Evolutionary conservation across 106 monocot genomes (phyloP).

Genomic region (Dioscorea alata): DNA sequence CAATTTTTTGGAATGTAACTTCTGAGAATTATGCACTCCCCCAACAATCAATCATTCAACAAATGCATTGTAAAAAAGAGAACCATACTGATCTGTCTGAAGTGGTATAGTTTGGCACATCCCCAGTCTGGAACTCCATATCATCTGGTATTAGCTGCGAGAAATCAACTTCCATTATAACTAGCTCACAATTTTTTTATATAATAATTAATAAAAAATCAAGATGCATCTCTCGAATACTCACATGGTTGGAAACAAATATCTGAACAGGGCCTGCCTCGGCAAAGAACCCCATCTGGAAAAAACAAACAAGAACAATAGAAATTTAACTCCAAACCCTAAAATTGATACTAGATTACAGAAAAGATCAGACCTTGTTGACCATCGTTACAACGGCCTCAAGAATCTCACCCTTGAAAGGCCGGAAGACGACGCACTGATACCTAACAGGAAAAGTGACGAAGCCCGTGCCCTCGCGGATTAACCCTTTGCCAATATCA

Average conservation of each 20-base stretch:
- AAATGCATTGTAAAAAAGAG: neutral
- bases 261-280: constrained; percentile 96
- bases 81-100: constrained; percentile 82
- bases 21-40: too few species aligned
- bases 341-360: neutral
- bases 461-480: constrained; percentile 93
- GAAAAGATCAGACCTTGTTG: constrained; percentile 56
- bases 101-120: constrained; percentile 86
- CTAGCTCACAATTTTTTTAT: neutral
- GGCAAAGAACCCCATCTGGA: constrained; percentile 99
- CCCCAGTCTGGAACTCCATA: constrained; percentile 94
- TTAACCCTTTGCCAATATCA: constrained; percentile 86
- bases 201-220: neutral
- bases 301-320: neutral
- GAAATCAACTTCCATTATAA: too few species aligned
- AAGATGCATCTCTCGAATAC: constrained; percentile 2
- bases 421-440: constrained; percentile 92
- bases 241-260: constrained; percentile 96
- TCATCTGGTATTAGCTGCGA: constrained; percentile 92
- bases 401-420: constrained; percentile 90
- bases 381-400: constrained; percentile 98
- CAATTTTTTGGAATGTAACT: too few species aligned
- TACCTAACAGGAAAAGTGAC: constrained; percentile 99
- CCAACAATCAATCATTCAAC: neutral
- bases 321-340: neutral